Evolutionary conservation across 2,329 filamentous ascomycete species (phyloP).

Genomic region (Colletotrichum godetiae): DNA sequence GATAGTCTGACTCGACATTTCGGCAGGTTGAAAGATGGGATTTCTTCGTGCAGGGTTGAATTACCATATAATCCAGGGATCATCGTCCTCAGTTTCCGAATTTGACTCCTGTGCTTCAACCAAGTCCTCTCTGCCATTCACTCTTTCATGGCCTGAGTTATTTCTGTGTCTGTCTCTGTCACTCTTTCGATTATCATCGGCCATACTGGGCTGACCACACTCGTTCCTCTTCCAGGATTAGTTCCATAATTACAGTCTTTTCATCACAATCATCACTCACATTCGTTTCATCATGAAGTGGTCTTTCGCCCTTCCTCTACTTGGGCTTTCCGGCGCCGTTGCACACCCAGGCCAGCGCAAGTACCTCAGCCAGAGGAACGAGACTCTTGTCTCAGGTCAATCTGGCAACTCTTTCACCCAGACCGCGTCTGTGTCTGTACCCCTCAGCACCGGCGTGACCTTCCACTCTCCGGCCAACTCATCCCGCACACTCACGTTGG

Average conservation of each 20-base stretch:
- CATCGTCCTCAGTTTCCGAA: not conserved
- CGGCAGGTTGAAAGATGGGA: not conserved
- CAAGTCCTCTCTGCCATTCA: not conserved
- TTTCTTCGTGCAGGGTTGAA: not conserved
- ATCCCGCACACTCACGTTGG: not conserved
- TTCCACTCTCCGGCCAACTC: not conserved
- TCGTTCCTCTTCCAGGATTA: not conserved
- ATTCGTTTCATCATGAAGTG: not conserved
- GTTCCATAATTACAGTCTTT: not conserved
- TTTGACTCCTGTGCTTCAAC: not conserved
- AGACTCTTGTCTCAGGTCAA: not conserved
- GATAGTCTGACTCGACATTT: not conserved
- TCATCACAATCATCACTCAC: not conserved
- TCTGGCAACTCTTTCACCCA: not conserved
- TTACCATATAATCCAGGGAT: not conserved
- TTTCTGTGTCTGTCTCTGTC: not conserved
- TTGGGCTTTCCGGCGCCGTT: not conserved
- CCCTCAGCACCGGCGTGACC: not conserved
- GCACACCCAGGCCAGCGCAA: not conserved
- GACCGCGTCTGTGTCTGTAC: not conserved
- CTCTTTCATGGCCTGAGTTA: not conserved
- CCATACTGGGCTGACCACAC: not conserved
- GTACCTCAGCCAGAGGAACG: not conserved
- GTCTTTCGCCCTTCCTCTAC: not conserved
- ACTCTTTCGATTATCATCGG: not conserved